Base-by-base conservation (phyloP, 2,329 filamentous ascomycete species). In the Xylaria sp. region DNA sequence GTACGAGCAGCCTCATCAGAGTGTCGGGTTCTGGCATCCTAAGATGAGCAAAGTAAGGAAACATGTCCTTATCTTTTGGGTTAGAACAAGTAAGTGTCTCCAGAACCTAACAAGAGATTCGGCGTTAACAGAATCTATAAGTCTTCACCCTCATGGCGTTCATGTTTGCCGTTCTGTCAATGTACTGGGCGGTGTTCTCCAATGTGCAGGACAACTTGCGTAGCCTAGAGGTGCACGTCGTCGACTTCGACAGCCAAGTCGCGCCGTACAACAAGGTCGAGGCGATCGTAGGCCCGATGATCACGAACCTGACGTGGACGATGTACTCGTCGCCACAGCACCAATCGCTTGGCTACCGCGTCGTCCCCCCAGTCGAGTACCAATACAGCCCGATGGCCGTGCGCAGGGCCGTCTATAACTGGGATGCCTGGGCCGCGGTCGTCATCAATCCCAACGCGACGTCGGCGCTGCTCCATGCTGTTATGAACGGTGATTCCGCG, bases 401-500 rank as follows among this genome's bases (percentile, higher is more conserved):
- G 1, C 84, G 88, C 3, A 84, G 87, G 72, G 85, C 83, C 3
- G 82, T 91, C 0, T 91, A 89, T 75, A 81, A 90, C 63, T 86
- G 84, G 71, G 79, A 88, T 35, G 83, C 84, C 10, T 91, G 86
- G 82, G 88, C 86, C 0, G 89, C 89, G 0, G 83, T 91, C 55
- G 83, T 91, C 64, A 81, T 91, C 71, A 88, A 90, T 69, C 76
- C 88, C 0, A 90, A 91, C 71, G 88, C 90, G 0, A 90, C 88
- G 0, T 79, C 83, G 0, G 79, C 90, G 23, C 81, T 91, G 0
- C 85, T 85, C 61, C 78, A 83, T 21, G 88, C 89, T 0, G 80
- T 90, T 0, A 77, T 79, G 1, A 84, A 78, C 0, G 87, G 85
- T 0, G 90, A 91, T 73, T 73, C 82, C 1, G 85, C 83, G 5